These are phyloP conservation scores for Chrysanthemum seticuspe DNA, from an alignment of 129 eudicot species.

Conservation along the genomic window DNA sequence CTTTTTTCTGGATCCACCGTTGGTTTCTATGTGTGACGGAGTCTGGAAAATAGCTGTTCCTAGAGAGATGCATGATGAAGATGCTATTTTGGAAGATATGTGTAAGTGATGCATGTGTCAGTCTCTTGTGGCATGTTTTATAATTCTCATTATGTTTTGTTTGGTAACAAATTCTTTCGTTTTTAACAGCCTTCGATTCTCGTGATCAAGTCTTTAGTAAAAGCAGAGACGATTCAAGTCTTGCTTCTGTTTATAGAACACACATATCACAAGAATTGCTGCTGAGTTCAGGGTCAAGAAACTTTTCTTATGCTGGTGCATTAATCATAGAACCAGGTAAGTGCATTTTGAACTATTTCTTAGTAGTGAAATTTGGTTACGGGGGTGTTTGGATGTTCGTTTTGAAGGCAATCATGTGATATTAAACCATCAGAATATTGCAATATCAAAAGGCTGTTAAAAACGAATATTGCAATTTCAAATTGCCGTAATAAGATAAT, in stretches of 20 bases:
- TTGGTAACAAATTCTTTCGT: slow-evolving; percentile 10
- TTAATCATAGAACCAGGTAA: slow-evolving; percentile 96
- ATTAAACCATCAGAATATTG: background rate
- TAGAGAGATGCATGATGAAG: slow-evolving; percentile 36
- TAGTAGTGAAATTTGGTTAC: background rate
- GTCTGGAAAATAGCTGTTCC: slow-evolving; percentile 72
- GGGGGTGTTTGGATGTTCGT: background rate
- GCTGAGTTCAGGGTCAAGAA: slow-evolving; percentile 33
- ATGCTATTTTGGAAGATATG: slow-evolving; percentile 35
- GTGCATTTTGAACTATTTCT: slow-evolving; percentile 1
- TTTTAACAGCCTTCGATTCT: slow-evolving; percentile 51
- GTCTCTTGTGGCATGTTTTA: slow-evolving; percentile 10
- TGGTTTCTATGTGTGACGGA: slow-evolving; percentile 59
- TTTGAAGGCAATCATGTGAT: background rate
- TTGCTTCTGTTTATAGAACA: slow-evolving; percentile 54
- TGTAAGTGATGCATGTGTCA: slow-evolving; percentile 43
- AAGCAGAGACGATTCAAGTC: slow-evolving; percentile 60
- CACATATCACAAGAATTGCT: slow-evolving; percentile 56
- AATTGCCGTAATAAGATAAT: too few relatives aligned
- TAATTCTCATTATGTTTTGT: background rate
- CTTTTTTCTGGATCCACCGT: slow-evolving; percentile 76
- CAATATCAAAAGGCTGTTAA: background rate
- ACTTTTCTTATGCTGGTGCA: slow-evolving; percentile 52
- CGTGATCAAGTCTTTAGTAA: slow-evolving; percentile 67
- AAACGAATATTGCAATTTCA: too few relatives aligned